phyloP scores from a whole-genome alignment of 208 protist genomes.

The Acanthamoeba royreba region DNA sequence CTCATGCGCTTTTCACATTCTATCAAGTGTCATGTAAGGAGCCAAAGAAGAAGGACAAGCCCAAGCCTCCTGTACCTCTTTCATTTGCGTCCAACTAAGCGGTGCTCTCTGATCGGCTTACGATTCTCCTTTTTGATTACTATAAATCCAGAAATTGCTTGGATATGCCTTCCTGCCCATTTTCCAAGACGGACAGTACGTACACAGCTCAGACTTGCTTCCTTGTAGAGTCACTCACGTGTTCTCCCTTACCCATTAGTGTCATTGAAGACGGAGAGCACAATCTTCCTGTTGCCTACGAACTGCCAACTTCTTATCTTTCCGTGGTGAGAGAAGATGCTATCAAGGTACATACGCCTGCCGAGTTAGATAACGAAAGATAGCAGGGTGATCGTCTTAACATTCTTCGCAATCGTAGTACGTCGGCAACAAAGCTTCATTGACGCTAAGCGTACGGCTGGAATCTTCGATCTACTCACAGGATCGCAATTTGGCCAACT shows the following conservation, averaged over 20 bases:
- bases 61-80: background rate
- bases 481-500: slow-evolving; percentile 34
- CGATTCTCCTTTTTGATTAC: background rate
- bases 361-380: no score
- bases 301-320: background rate
- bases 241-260: no score
- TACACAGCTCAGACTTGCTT: no score
- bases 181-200: background rate
- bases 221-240: no score
- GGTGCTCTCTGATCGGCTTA: background rate
- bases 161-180: background rate
- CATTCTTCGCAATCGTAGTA: background rate
- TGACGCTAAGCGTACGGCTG: slow-evolving; percentile 34
- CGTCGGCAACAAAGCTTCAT: slow-evolving; percentile 13
- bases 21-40: slow-evolving; percentile 2
- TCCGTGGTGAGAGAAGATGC: background rate
- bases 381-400: no score
- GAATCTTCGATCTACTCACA: slow-evolving; percentile 45
- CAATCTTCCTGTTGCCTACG: background rate
- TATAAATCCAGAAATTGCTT: background rate
- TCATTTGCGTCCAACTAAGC: no score
- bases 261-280: background rate
- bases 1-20: background rate
- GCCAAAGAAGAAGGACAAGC: slow-evolving; percentile 38
- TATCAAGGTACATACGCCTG: background rate